Evolutionary conservation across 441 rosid species (phyloP).

Genomic region (Viola pubescens): DNA sequence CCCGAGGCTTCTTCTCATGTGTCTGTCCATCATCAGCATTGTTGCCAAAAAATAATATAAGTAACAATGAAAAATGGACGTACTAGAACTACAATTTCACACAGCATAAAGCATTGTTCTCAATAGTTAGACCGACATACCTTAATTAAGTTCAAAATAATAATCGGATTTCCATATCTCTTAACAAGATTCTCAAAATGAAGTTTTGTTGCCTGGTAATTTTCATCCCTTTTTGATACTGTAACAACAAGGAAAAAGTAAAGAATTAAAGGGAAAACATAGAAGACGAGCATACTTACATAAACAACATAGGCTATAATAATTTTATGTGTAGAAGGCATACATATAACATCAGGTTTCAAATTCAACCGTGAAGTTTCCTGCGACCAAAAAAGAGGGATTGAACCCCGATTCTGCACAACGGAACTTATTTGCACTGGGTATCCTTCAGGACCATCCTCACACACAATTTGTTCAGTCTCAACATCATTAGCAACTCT

Average conservation of each 20-base stretch:
- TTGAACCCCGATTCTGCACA: constrained; percentile 95
- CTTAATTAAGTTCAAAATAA: constrained; percentile 91
- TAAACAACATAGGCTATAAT: background rate
- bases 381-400: constrained; percentile 98
- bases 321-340: constrained; percentile 12
- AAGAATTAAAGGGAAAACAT: background rate
- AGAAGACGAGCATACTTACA: background rate
- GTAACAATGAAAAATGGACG: background rate
- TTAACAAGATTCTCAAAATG: constrained; percentile 90
- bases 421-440: constrained; percentile 83
- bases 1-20: constrained; percentile 90
- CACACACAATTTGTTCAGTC: constrained; percentile 92
- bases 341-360: constrained; percentile 89
- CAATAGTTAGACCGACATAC: constrained; percentile 28
- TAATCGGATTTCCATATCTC: constrained; percentile 95
- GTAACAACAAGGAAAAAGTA: constrained; percentile 14
- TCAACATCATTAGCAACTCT: constrained; percentile 99
- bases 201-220: constrained; percentile 86
- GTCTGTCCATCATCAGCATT: constrained; percentile 42
- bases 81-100: background rate
- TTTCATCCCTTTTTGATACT: constrained; percentile 83
- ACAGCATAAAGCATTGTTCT: background rate
- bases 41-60: constrained; percentile 9
- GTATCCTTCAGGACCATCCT: constrained; percentile 65
- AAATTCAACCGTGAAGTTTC: constrained; percentile 92